Percentiles rank a stretch among this genome's conserved stretches.
These are phyloP conservation scores for Orbilia oligospora DNA, from an alignment of 2,329 filamentous ascomycete species.

Conservation along the genomic window DNA sequence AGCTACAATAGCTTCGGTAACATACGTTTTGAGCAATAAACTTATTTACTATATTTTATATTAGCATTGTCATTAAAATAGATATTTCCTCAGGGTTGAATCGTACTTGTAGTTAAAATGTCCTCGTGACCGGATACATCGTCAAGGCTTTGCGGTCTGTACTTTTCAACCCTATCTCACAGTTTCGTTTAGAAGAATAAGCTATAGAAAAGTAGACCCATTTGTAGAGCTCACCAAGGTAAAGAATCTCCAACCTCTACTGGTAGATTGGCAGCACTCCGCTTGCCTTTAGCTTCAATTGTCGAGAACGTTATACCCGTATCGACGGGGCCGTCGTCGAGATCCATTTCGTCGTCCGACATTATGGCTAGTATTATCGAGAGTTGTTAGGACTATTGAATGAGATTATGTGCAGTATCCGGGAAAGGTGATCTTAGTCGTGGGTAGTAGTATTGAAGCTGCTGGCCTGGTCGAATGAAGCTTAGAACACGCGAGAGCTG, in stretches of 20 bases:
- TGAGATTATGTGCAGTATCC: neutral
- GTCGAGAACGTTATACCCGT: conserved; percentile 78
- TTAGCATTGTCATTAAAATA: neutral
- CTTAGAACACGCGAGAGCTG: conserved; percentile 34
- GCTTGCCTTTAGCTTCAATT: conserved; percentile 83
- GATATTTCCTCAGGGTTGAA: neutral
- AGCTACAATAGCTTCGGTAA: neutral
- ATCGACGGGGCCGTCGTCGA: conserved; percentile 68
- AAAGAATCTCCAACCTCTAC: conserved; percentile 93
- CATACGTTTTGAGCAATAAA: conserved; percentile 90
- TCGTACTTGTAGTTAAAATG: conserved; percentile 83
- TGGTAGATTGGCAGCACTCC: conserved; percentile 90
- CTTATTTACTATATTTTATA: conserved; percentile 77
- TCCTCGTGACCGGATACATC: conserved; percentile 98
- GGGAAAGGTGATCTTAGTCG: neutral
- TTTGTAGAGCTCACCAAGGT: conserved; percentile 78
- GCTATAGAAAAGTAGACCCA: neutral
- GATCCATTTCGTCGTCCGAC: conserved; percentile 79
- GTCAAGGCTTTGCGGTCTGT: conserved; percentile 86
- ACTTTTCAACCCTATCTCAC: conserved; percentile 87
- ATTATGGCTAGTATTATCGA: conserved; percentile 65
- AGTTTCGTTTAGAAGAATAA: conserved; percentile 57
- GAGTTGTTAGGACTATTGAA: neutral
- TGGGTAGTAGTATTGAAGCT: conserved; percentile 2
- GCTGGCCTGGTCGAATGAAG: neutral